Percentiles rank a stretch among this genome's conserved stretches.
These are phyloP conservation scores for Tulasnella sp. DNA, from an alignment of 768 basidiomycete genomes.

Conservation along the genomic window DNA sequence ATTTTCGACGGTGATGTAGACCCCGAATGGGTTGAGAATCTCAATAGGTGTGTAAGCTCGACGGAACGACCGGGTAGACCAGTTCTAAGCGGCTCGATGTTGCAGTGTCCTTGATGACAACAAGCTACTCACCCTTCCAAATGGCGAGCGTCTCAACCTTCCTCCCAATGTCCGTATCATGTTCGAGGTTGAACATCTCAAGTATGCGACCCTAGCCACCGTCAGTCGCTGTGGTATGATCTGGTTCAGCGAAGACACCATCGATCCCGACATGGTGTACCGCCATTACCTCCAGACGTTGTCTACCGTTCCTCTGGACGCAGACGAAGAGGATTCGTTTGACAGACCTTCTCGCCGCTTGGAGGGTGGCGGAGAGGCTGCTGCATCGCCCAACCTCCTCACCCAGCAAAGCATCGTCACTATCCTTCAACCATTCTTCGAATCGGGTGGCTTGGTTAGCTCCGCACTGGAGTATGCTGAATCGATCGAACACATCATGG, in stretches of 20 bases:
- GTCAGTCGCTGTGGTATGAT: slow-evolving; percentile 99
- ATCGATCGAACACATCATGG: slow-evolving; percentile 97
- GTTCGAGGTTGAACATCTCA: slow-evolving; percentile 98
- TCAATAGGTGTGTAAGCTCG: slow-evolving; percentile 73
- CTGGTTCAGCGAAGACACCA: slow-evolving; percentile 98
- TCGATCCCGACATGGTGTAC: slow-evolving; percentile 88
- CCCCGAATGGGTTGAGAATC: slow-evolving; percentile 99
- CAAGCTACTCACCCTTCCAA: slow-evolving; percentile 92
- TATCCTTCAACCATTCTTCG: slow-evolving; percentile 79
- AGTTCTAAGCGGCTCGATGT: neutral
- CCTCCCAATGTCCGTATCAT: slow-evolving; percentile 97
- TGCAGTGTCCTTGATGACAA: slow-evolving; percentile 95
- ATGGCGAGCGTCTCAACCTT: slow-evolving; percentile 95
- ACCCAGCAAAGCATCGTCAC: slow-evolving; percentile 72
- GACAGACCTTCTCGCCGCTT: slow-evolving; percentile 28
- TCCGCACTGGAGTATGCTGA: slow-evolving; percentile 74
- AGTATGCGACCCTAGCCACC: slow-evolving; percentile 94
- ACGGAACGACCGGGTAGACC: neutral
- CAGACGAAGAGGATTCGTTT: slow-evolving; percentile 72
- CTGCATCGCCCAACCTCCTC: slow-evolving; percentile 58
- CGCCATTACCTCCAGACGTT: slow-evolving; percentile 80
- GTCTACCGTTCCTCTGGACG: slow-evolving; percentile 70
- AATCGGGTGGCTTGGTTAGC: slow-evolving; percentile 73
- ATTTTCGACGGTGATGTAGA: slow-evolving; percentile 99
- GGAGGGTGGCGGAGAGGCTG: slow-evolving; percentile 43